Conservation (phyloP, 208 protist species). For the Trypanosoma avium region DNA sequence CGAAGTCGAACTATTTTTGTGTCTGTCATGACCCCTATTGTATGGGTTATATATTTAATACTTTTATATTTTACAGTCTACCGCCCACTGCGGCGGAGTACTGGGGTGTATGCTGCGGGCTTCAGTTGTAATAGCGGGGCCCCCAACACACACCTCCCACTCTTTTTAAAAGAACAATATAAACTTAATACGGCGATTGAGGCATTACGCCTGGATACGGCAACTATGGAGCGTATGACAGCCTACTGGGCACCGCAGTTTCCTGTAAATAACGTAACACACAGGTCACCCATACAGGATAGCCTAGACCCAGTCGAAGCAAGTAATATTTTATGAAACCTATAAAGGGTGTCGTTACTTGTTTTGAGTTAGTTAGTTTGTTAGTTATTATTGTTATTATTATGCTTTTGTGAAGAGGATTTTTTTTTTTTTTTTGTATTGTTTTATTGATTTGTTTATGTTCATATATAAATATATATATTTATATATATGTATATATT, state of each 20-base stretch:
- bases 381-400: no score
- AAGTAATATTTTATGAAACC: neutral
- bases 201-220: slow-evolving; percentile 32
- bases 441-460: slow-evolving; percentile 9
- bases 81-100: slow-evolving; percentile 42
- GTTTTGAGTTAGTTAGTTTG: no score
- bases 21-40: slow-evolving; percentile 38
- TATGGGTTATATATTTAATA: slow-evolving; percentile 51
- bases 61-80: slow-evolving; percentile 58
- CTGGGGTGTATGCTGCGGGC: slow-evolving; percentile 32
- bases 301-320: neutral
- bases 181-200: slow-evolving; percentile 44
- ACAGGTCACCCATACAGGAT: no score
- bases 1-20: slow-evolving; percentile 53
- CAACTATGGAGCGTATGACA: slow-evolving; percentile 24
- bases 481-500: neutral
- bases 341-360: no score
- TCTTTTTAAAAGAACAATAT: slow-evolving; percentile 60
- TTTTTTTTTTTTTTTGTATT: slow-evolving; percentile 6
- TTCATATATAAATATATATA: slow-evolving; percentile 1
- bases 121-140: slow-evolving; percentile 20
- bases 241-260: neutral
- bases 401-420: no score
- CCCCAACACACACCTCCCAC: slow-evolving; percentile 10
- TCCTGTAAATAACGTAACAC: no score